A percentile compares a stretch with the other conserved stretches of the same genome.
Conservation (phyloP, 2,329 filamentous ascomycete genomes). For the Trichoderma lentiforme region DNA sequence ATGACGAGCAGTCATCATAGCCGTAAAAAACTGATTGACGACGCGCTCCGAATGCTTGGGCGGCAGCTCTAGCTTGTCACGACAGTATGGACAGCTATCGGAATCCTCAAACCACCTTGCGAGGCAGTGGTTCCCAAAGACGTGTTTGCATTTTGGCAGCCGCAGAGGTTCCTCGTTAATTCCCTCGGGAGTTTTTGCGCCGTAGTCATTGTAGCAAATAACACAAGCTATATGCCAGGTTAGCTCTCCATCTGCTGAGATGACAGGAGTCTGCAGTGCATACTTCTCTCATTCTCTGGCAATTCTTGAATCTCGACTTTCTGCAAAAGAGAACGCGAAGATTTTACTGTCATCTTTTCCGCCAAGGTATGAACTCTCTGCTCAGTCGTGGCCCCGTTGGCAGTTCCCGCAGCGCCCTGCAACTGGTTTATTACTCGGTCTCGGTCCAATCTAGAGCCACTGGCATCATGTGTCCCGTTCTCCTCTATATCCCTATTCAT, state of each 20-base stretch:
- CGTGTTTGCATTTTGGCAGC: conserved; percentile 59
- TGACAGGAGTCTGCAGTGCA: conserved; percentile 25
- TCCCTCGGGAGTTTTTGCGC: conserved; percentile 55
- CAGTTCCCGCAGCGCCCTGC: conserved; percentile 20
- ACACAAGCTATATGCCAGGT: conserved; percentile 47
- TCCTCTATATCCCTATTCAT: conserved; percentile 24
- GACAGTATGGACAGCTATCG: conserved; percentile 62
- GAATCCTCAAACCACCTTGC: conserved; percentile 63
- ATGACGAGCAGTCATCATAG: conserved; percentile 30
- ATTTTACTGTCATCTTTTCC: conserved; percentile 47
- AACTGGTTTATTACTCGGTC: not conserved
- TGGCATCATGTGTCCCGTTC: not conserved
- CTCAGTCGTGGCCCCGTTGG: conserved; percentile 36
- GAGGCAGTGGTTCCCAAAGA: conserved; percentile 63
- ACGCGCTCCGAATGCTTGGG: conserved; percentile 24
- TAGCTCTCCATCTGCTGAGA: not conserved
- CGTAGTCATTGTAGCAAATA: conserved; percentile 64
- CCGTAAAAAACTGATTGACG: conserved; percentile 31
- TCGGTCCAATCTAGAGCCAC: not conserved
- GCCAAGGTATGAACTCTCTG: conserved; percentile 42
- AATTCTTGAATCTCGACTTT: conserved; percentile 45
- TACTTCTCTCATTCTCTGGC: conserved; percentile 47
- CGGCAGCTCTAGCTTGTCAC: conserved; percentile 57
- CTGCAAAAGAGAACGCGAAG: conserved; percentile 45
- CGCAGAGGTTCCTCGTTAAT: conserved; percentile 54